Evolutionary conservation across 257 asterid species (phyloP).

Genomic region (Haberlea rhodopensis): DNA sequence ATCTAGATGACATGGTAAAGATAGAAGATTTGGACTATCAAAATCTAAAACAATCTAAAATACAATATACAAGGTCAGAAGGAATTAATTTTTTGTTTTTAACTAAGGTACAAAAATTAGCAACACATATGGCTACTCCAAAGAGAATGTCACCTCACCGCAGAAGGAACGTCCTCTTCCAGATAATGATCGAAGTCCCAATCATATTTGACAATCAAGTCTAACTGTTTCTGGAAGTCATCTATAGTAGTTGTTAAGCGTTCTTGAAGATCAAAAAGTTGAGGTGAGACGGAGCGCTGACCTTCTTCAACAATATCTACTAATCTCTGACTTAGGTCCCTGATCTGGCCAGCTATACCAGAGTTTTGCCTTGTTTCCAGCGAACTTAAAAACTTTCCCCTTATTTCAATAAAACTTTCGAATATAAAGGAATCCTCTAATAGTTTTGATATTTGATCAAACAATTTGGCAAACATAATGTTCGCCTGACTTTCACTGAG

Average conservation of each 20-base stretch:
- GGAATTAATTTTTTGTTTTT: neutral
- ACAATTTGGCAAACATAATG: constrained; percentile 71
- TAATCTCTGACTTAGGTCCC: constrained; percentile 71
- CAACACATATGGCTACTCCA: constrained; percentile 33
- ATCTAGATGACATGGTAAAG: constrained; percentile 45
- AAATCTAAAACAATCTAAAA: constrained; percentile 12
- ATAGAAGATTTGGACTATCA: constrained; percentile 19
- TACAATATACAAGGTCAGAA: constrained; percentile 10
- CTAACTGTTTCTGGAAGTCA: constrained; percentile 93
- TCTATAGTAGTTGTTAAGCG: constrained; percentile 66
- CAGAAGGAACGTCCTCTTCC: constrained; percentile 97
- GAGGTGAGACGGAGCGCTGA: constrained; percentile 90
- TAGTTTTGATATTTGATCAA: constrained; percentile 76
- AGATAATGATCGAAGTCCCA: constrained; percentile 98
- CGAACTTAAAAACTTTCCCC: constrained; percentile 50
- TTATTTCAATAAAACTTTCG: constrained; percentile 64
- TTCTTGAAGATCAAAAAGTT: constrained; percentile 71
- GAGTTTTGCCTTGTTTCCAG: constrained; percentile 71
- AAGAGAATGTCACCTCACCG: constrained; percentile 93
- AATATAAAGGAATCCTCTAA: constrained; percentile 70
- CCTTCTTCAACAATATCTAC: constrained; percentile 84
- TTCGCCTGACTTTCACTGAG: constrained; percentile 79
- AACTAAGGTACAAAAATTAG: constrained; percentile 8
- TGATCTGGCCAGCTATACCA: constrained; percentile 64
- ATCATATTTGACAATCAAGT: constrained; percentile 81